These are phyloP conservation scores for Penicillium cinerascens DNA, from an alignment of 495 filamentous ascomycete genomes.

Conservation along the genomic window DNA sequence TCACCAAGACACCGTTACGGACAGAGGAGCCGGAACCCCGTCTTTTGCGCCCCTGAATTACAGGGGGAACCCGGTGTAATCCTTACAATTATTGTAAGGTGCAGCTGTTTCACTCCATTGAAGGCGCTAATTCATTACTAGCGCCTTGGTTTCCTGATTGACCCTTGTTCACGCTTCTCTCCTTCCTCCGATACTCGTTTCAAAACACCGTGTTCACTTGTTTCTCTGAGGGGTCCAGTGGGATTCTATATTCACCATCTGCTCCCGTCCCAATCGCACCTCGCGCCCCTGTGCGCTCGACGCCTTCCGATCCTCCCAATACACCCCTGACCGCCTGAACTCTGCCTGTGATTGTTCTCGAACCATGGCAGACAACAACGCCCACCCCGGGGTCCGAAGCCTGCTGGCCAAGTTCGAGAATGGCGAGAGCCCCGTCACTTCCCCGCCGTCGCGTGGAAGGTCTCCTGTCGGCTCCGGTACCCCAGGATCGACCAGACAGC, in stretches of 20 bases:
- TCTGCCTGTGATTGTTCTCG: background rate
- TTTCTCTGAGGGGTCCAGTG: constrained; percentile 9
- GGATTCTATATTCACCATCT: constrained; percentile 4
- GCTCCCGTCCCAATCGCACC: background rate
- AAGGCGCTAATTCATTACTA: constrained; percentile 24
- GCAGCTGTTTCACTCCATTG: constrained; percentile 19
- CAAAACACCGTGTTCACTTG: constrained; percentile 20
- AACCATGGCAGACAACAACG: constrained; percentile 48
- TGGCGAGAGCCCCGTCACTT: constrained; percentile 47
- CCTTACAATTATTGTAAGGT: constrained; percentile 4
- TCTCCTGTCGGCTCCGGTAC: constrained; percentile 57
- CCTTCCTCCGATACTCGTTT: constrained; percentile 13
- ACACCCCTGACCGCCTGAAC: constrained; percentile 17
- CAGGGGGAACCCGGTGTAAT: background rate
- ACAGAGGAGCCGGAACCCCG: constrained; percentile 4
- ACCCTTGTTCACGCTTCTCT: constrained; percentile 19
- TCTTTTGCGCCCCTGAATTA: constrained; percentile 2
- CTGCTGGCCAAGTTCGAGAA: constrained; percentile 89
- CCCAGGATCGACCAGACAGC: constrained; percentile 51
- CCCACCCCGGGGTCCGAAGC: constrained; percentile 58
- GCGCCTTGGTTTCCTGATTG: constrained; percentile 21
- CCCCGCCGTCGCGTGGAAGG: constrained; percentile 69
- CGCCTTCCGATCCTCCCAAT: constrained; percentile 18
- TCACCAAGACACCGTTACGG: constrained; percentile 3
- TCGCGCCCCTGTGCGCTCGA: constrained; percentile 15